Conservation (phyloP, 768 basidiomycete species). For the Tricholoma flavovirens region DNA sequence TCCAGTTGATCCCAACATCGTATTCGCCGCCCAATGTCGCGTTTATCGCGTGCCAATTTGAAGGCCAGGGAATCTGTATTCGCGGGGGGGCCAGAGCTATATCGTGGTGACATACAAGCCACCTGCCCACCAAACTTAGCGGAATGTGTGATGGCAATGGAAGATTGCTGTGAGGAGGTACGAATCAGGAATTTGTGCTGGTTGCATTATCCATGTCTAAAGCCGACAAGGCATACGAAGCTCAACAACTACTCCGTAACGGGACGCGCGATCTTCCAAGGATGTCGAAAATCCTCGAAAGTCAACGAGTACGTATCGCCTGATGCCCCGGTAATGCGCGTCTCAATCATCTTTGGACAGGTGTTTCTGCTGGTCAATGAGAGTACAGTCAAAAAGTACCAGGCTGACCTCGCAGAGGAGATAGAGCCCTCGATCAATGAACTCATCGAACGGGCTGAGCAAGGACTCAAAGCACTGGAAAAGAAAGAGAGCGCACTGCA, state of each 20-base stretch:
- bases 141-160: constrained; percentile 74
- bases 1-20: too few relatives aligned
- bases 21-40: constrained; percentile 37
- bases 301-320: constrained; percentile 46
- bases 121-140: constrained; percentile 66
- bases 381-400: constrained; percentile 65
- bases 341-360: constrained; percentile 29
- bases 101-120: constrained; percentile 56
- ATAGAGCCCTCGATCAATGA: constrained; percentile 78
- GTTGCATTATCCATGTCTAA: background rate
- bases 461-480: constrained; percentile 53
- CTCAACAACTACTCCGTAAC: constrained; percentile 60
- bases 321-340: background rate
- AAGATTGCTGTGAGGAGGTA: constrained; percentile 79
- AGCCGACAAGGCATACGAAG: constrained; percentile 50
- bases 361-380: constrained; percentile 74
- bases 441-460: constrained; percentile 65
- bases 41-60: constrained; percentile 46
- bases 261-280: constrained; percentile 70
- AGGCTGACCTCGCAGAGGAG: constrained; percentile 69
- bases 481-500: constrained; percentile 60
- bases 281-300: constrained; percentile 62
- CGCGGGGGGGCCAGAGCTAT: constrained; percentile 57
- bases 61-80: constrained; percentile 67
- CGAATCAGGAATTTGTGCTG: background rate